Conservation (phyloP, 495 filamentous ascomycete species). For the Talaromyces ruber region DNA sequence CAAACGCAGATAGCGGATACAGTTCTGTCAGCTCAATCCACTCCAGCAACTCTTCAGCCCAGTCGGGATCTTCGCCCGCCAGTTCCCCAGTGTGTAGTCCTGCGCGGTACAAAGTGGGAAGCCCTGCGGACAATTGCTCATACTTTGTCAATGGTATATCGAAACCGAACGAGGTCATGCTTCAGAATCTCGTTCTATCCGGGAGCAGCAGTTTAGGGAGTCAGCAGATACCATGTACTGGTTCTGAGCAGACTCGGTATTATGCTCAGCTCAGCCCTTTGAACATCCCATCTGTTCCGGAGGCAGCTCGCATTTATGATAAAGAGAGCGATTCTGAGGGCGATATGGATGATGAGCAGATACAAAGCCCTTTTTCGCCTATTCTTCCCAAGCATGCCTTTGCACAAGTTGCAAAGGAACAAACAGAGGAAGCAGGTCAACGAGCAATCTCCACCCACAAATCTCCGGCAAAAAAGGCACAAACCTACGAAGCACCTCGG, state of each 20-base stretch:
- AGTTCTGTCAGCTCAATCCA: conserved; percentile 17
- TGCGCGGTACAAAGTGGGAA: not conserved
- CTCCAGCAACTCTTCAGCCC: not conserved
- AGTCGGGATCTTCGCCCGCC: not conserved
- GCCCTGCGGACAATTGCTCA: not conserved
- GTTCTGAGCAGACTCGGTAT: not conserved
- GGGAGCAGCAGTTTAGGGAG: not conserved
- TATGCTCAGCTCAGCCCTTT: conserved; percentile 1
- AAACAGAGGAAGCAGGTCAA: not conserved
- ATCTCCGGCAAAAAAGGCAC: not conserved
- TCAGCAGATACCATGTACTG: not conserved
- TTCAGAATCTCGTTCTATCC: not conserved
- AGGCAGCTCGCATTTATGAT: not conserved
- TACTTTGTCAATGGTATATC: not conserved
- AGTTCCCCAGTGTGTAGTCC: not conserved
- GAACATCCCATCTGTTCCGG: not conserved
- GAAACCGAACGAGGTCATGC: not conserved
- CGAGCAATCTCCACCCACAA: not conserved
- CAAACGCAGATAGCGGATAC: conserved; percentile 35
- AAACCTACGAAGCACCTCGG: conserved; percentile 12
- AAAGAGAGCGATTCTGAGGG: conserved; percentile 1
- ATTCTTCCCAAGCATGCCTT: not conserved
- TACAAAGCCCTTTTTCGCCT: not conserved
- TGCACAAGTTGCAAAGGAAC: not conserved
- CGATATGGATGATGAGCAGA: not conserved